Evolutionary conservation across 2,329 filamentous ascomycete genomes (phyloP).

Genomic region (Chaetomium strumarium): DNA sequence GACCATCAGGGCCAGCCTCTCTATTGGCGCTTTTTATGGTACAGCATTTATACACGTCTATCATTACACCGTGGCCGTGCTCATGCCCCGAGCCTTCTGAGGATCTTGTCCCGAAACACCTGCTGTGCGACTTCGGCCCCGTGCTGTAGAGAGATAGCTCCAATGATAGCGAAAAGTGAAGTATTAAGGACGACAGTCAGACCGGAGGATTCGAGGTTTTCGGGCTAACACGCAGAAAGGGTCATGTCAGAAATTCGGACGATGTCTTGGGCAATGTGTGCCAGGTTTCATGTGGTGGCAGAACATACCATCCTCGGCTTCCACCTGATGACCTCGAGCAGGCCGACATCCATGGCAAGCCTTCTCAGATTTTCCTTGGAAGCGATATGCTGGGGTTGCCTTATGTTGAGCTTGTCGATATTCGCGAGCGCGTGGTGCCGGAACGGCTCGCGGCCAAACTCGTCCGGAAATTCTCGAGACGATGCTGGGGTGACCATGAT

Average conservation of each 20-base stretch:
- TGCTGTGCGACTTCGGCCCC: slow-evolving; percentile 72
- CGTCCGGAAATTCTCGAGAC: slow-evolving; percentile 17
- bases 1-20: slow-evolving; percentile 15
- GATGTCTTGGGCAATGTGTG: neutral
- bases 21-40: slow-evolving; percentile 21
- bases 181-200: slow-evolving; percentile 68
- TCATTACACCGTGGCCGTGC: slow-evolving; percentile 3
- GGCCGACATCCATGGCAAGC: slow-evolving; percentile 63
- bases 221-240: slow-evolving; percentile 37
- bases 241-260: neutral
- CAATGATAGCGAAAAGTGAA: slow-evolving; percentile 77
- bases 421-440: slow-evolving; percentile 63
- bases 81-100: slow-evolving; percentile 39
- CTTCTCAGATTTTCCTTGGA: slow-evolving; percentile 59
- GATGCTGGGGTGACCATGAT: slow-evolving; percentile 19
- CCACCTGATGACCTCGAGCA: slow-evolving; percentile 78
- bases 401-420: slow-evolving; percentile 63
- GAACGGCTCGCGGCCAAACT: slow-evolving; percentile 57
- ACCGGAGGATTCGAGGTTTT: slow-evolving; percentile 68
- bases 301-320: slow-evolving; percentile 71
- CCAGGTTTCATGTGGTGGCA: neutral
- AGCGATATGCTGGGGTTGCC: slow-evolving; percentile 56
- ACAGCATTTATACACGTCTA: slow-evolving; percentile 24
- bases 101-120: slow-evolving; percentile 69
- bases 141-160: slow-evolving; percentile 82